phyloP scores from a whole-genome alignment of 2,329 filamentous ascomycete genomes.

The Zymoseptoria pseudotritici region DNA sequence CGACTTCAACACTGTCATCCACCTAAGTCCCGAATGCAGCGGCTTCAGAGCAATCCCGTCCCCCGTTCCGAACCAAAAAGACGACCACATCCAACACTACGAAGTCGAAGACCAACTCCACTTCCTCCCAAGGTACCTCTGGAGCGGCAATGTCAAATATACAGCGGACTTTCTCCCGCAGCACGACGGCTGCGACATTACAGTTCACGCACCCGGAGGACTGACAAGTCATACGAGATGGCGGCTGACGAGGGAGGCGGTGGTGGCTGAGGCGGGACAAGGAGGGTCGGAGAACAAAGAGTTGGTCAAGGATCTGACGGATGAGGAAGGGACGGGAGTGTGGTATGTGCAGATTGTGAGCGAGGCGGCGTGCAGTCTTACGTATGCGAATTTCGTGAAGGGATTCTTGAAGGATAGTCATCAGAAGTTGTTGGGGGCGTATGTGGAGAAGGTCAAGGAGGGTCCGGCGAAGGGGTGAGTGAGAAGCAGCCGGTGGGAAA shows the following conservation, averaged over 20 bases:
- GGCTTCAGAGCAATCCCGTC: constrained; percentile 21
- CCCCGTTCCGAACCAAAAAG: constrained; percentile 7
- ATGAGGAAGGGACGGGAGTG: constrained; percentile 8
- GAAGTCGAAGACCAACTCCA: constrained; percentile 31
- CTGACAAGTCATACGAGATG: constrained; percentile 29
- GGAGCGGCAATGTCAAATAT: constrained; percentile 28
- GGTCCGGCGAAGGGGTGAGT: constrained; percentile 5
- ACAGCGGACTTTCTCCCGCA: constrained; percentile 24
- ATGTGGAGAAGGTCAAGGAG: constrained; percentile 24
- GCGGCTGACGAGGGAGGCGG: constrained; percentile 22
- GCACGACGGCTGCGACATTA: constrained; percentile 30
- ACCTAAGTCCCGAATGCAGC: constrained; percentile 27
- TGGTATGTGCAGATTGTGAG: constrained; percentile 29
- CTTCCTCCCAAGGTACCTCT: constrained; percentile 29
- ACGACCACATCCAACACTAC: constrained; percentile 17
- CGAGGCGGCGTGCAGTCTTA: constrained; percentile 26
- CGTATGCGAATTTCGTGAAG: constrained; percentile 29
- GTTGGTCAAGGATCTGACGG: constrained; percentile 16
- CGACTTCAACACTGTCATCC: constrained; percentile 28
- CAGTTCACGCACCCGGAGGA: constrained; percentile 28
- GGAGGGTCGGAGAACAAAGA: neutral
- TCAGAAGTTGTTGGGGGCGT: constrained; percentile 23
- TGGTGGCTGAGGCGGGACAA: constrained; percentile 11
- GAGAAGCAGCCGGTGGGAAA: constrained; percentile 18
- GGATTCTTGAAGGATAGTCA: constrained; percentile 28